phyloP scores from a whole-genome alignment of 805 yeast species.

The Yarrowia sp. region DNA sequence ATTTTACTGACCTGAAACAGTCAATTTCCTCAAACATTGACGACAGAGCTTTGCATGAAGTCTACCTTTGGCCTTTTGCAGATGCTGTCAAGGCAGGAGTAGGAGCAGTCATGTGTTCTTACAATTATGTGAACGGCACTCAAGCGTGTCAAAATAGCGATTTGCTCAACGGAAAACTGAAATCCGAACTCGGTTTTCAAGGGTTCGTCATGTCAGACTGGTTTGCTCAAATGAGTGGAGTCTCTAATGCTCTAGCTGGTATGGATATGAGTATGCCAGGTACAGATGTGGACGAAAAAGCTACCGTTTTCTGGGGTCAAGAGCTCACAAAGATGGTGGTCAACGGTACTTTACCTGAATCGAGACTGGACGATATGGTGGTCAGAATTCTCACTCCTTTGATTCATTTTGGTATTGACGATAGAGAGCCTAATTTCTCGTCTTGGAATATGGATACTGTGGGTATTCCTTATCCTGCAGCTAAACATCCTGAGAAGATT shows the following conservation, averaged over 20 bases:
- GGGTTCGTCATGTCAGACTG: slow-evolving; percentile 67
- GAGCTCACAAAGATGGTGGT: slow-evolving; percentile 53
- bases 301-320: slow-evolving; percentile 50
- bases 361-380: slow-evolving; percentile 61
- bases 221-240: slow-evolving; percentile 60
- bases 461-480: slow-evolving; percentile 41
- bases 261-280: slow-evolving; percentile 64
- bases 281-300: slow-evolving; percentile 39
- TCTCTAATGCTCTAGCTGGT: slow-evolving; percentile 56
- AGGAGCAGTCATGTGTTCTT: slow-evolving; percentile 60
- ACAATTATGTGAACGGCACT: slow-evolving; percentile 54
- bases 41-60: slow-evolving; percentile 60
- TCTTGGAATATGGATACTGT: slow-evolving; percentile 53
- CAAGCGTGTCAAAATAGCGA: slow-evolving; percentile 61
- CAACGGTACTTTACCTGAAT: slow-evolving; percentile 54
- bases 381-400: slow-evolving; percentile 54
- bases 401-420: slow-evolving; percentile 34
- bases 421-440: slow-evolving; percentile 53
- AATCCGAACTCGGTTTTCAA: slow-evolving; percentile 62
- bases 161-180: slow-evolving; percentile 52
- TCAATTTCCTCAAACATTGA: slow-evolving; percentile 56
- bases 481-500: slow-evolving; percentile 31
- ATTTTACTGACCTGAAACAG: slow-evolving; percentile 31
- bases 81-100: slow-evolving; percentile 59
- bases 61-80: slow-evolving; percentile 66